Conservation (phyloP, 208 protist species). For the Acanthamoeba quina region DNA sequence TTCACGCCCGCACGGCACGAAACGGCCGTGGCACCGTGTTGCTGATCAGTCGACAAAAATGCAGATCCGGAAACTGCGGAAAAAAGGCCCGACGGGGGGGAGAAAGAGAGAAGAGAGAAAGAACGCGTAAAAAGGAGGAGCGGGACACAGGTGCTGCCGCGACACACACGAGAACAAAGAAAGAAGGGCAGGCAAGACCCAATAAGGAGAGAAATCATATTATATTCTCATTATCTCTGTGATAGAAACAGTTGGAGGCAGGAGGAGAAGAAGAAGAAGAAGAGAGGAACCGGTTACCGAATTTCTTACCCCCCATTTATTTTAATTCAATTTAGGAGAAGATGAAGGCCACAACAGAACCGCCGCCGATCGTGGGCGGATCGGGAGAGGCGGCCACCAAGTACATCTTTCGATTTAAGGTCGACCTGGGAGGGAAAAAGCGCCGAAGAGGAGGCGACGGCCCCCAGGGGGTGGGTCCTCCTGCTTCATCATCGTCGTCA, state of each 20-base stretch:
- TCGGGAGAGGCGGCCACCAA: conserved; percentile 24
- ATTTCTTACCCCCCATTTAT: too few relatives aligned
- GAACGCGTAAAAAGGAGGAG: too few relatives aligned
- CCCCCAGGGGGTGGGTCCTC: neutral
- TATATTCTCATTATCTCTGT: neutral
- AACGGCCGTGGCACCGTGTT: too few relatives aligned
- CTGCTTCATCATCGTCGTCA: neutral
- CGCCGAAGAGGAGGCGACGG: conserved; percentile 16
- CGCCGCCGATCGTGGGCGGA: neutral
- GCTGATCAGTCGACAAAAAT: neutral
- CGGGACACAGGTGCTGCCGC: neutral
- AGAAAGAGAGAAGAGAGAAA: neutral
- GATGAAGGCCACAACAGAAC: neutral
- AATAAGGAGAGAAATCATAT: conserved; percentile 10
- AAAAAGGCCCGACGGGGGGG: too few relatives aligned
- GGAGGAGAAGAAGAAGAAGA: neutral
- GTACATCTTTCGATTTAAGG: conserved; percentile 60
- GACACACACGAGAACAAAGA: neutral
- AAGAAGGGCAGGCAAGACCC: neutral
- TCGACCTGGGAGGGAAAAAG: conserved; percentile 9
- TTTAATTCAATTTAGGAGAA: neutral
- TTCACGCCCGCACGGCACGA: too few relatives aligned
- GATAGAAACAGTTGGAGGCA: too few relatives aligned
- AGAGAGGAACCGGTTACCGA: neutral
- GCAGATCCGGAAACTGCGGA: neutral